Evolutionary conservation across 768 basidiomycete species (phyloP), one percentile per base, ranked within the genome.

Genomic region (Trametes sanguinea): DNA sequence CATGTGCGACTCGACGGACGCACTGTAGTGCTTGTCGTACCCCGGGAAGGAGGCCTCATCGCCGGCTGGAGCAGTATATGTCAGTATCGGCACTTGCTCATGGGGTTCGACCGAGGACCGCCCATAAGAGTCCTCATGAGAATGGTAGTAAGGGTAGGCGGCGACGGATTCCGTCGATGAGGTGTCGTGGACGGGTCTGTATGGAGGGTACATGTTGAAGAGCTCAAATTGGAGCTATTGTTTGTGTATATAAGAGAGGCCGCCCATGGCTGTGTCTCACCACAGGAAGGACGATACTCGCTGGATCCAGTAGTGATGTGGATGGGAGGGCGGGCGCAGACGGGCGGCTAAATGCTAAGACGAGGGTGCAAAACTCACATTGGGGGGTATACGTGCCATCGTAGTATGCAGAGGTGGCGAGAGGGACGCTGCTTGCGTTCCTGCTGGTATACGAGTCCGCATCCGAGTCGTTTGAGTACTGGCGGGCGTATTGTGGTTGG

Each of bases 1-100:
- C 63, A 69, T 71, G 56, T 74, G 75, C 42, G 77, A 77, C 60
- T 71, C 69, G 58, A 76, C 67, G 5, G 76, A 77, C 22, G 72
- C 68, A 55, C 70, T 67, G 60, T 76, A 76, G 52, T 67, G 69
- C 40, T 65, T 70, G 51, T 65, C 61, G 57, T 67, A 71, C 10
- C 66, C 67, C 40, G 71, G 60, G 45, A 69, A 66, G 43, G 69
- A 39, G 29, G 58, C 72, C 50, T 75, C 74, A 37, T 71, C 70
- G 58, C 73, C 75, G 43, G 67, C 70, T 61, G 66, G 62, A 44
- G 65, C 52, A 42, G 68, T 56, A 22, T 51, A 48, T 16, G 61
- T 53, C 44, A 64, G 58, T 54, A 55, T 58, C n/a, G 53, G 69
- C 40, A 60, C 66, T 46, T 53, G n/a, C 22, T 51, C 57, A 33